Percentiles rank a stretch among this genome's conserved stretches.
Evolutionary conservation across 192 early-diverging fungal genomes (phyloP).

Genomic region (Coemansia erecta): DNA sequence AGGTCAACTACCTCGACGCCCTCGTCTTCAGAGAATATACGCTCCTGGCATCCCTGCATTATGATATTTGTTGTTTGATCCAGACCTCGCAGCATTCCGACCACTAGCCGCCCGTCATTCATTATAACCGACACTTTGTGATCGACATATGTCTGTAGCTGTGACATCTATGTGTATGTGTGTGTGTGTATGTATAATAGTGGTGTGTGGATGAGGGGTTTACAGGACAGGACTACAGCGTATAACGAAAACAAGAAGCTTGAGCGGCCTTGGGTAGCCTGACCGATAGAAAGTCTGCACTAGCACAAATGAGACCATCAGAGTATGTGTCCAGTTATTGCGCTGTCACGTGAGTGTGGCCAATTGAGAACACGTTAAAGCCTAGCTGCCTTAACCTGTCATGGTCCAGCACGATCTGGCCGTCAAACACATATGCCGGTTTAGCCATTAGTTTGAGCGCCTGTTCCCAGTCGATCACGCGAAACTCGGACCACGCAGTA

Average conservation of each 20-base stretch:
- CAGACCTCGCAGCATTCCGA: conserved; percentile 52
- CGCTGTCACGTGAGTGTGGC: conserved; percentile 42
- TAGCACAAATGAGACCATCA: background rate
- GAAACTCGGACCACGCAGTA: conserved; percentile 91
- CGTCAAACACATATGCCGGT: conserved; percentile 89
- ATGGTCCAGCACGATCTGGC: conserved; percentile 75
- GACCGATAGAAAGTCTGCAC: background rate
- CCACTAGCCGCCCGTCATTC: conserved; percentile 46
- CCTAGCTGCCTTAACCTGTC: conserved; percentile 69
- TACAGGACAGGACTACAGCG: background rate
- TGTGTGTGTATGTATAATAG: background rate
- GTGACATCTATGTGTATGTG: conserved; percentile 35
- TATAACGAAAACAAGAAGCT: background rate
- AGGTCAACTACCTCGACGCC: conserved; percentile 52
- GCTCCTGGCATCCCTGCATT: conserved; percentile 52
- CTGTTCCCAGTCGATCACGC: conserved; percentile 61
- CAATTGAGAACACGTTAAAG: conserved; percentile 72
- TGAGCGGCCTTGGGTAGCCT: background rate
- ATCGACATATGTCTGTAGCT: conserved; percentile 44
- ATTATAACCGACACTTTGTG: conserved; percentile 39
- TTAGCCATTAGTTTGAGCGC: conserved; percentile 73
- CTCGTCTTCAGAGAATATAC: conserved; percentile 55
- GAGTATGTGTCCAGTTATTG: background rate
- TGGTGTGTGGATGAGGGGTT: background rate
- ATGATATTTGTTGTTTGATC: conserved; percentile 58